A percentile compares a stretch with the other conserved stretches of the same genome.
Conservation (phyloP, 345 rosid genomes). For the Populus pruinosa region DNA sequence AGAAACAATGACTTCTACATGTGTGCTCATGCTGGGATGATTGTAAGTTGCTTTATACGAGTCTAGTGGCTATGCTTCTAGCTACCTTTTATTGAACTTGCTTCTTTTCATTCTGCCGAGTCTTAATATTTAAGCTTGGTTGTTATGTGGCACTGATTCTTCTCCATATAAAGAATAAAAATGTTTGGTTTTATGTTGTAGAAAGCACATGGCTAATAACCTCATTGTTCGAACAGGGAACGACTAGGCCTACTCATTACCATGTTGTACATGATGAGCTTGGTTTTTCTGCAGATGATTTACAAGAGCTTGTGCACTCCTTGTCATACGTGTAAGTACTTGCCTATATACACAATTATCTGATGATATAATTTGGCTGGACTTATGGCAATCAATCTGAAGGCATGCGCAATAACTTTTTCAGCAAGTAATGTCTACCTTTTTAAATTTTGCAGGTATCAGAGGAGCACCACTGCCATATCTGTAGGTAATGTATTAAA, state of each 20-base stretch:
- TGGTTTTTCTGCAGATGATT: constrained; percentile 30
- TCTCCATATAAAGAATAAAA: not conserved
- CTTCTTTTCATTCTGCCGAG: no score
- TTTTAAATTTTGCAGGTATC: constrained; percentile 30
- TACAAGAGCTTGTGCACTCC: constrained; percentile 38
- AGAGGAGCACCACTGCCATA: constrained; percentile 41
- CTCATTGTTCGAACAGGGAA: constrained; percentile 19
- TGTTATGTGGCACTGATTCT: not conserved
- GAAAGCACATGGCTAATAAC: no score
- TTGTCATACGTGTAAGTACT: constrained; percentile 35
- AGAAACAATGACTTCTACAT: constrained; percentile 39
- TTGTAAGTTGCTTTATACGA: constrained; percentile 20
- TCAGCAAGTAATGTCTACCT: not conserved
- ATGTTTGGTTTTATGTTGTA: not conserved
- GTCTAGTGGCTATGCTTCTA: not conserved
- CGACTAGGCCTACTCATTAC: constrained; percentile 33
- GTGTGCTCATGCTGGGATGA: constrained; percentile 50
- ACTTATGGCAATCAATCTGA: no score
- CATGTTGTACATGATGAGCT: constrained; percentile 30
- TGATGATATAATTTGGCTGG: no score
- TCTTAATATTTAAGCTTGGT: no score
- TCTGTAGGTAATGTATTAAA: constrained; percentile 23
- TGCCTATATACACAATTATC: no score
- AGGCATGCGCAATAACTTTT: not conserved
- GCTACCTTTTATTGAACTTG: no score